Evolutionary conservation across 1,139 yeast species (phyloP).

Genomic region (Blastobotrys aristatus): DNA sequence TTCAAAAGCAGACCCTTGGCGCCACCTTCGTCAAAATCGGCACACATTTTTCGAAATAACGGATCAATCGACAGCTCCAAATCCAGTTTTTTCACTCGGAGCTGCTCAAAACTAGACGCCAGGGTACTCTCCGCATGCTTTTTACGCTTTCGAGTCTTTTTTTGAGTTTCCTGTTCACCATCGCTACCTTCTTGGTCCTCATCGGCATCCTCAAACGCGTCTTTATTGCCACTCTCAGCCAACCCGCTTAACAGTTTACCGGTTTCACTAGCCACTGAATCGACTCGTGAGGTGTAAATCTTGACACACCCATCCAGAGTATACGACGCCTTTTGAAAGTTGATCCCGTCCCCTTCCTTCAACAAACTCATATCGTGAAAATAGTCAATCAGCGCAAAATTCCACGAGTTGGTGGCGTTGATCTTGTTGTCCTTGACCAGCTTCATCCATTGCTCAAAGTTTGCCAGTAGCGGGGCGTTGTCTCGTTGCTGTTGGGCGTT

Average conservation of each 20-base stretch:
- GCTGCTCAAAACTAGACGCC: constrained; percentile 50
- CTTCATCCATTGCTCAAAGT: constrained; percentile 88
- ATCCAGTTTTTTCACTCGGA: constrained; percentile 66
- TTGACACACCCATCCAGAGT: constrained; percentile 84
- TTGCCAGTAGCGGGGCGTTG: constrained; percentile 39
- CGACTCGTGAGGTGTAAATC: constrained; percentile 80
- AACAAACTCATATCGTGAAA: constrained; percentile 65
- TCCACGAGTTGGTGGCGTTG: constrained; percentile 60
- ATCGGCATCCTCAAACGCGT: constrained; percentile 28
- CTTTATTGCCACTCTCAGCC: constrained; percentile 34
- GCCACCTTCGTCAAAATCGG: constrained; percentile 95
- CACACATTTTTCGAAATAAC: constrained; percentile 77
- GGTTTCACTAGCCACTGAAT: constrained; percentile 87
- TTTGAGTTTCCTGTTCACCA: constrained; percentile 29
- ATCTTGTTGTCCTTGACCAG: constrained; percentile 75
- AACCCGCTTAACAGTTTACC: constrained; percentile 79
- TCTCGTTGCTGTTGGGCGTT: constrained; percentile 7
- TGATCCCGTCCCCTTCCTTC: constrained; percentile 56
- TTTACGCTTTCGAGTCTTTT: constrained; percentile 22
- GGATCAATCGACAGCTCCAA: constrained; percentile 83
- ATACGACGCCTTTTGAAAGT: constrained; percentile 73
- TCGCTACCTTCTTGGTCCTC: constrained; percentile 31
- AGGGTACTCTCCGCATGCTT: constrained; percentile 42
- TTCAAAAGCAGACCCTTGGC: constrained; percentile 78
- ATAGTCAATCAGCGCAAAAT: constrained; percentile 81